Percentiles rank a stretch among this genome's conserved stretches.
Evolutionary conservation across 169 alveolate species (phyloP).

Genomic region (Plasmodium billcollinsi): DNA sequence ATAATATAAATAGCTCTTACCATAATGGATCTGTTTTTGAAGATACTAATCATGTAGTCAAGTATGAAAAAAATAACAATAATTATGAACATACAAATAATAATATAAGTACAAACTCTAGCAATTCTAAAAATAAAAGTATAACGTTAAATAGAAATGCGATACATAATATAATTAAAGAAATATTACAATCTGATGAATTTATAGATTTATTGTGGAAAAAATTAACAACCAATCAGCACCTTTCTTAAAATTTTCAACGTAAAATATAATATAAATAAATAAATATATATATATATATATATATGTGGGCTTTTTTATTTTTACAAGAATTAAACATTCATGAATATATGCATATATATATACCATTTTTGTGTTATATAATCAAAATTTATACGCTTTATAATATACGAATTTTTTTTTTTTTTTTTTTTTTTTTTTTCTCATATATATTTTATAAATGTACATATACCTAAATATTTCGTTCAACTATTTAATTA

Average conservation of each 20-base stretch:
- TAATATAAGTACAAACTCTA: neutral
- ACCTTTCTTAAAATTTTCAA: conserved; percentile 1
- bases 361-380: too few relatives aligned
- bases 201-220: conserved; percentile 48
- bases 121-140: conserved; percentile 11
- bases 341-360: too few relatives aligned
- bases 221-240: conserved; percentile 11
- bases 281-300: neutral
- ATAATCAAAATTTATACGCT: too few relatives aligned
- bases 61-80: conserved; percentile 3
- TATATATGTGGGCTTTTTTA: neutral
- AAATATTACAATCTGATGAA: conserved; percentile 66
- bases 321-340: too few relatives aligned
- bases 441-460: too few relatives aligned
- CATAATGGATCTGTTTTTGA: neutral
- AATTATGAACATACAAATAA: neutral
- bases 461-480: too few relatives aligned
- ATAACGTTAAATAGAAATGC: conserved; percentile 21
- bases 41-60: neutral
- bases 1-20: neutral
- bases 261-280: neutral
- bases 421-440: too few relatives aligned
- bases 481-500: too few relatives aligned
- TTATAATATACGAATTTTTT: too few relatives aligned
- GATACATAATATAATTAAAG: conserved; percentile 48